Conservation (phyloP, 371 early-diverging fungal genomes). For the Mortierella sp. region DNA sequence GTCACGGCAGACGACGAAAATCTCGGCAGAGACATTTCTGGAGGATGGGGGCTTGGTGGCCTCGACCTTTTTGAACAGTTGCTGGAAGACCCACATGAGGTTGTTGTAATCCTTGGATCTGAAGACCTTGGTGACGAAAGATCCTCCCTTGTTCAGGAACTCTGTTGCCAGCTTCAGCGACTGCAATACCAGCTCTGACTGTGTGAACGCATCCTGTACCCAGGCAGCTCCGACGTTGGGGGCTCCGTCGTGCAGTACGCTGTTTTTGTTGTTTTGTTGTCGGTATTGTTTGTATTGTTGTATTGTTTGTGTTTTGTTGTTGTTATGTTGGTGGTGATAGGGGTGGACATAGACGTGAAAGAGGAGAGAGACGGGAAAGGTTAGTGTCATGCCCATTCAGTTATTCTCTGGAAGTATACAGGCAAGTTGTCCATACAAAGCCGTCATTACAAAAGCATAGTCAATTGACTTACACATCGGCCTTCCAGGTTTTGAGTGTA, state of each 20-base stretch:
- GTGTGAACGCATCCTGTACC: slow-evolving; percentile 99
- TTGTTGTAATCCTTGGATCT: slow-evolving; percentile 99
- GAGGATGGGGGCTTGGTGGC: slow-evolving; percentile 99
- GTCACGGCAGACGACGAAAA: slow-evolving; percentile 98
- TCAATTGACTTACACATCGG: slow-evolving; percentile 89
- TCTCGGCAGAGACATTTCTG: slow-evolving; percentile 99
- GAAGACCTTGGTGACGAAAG: slow-evolving; percentile 99
- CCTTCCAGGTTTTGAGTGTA: slow-evolving; percentile 98
- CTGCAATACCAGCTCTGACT: slow-evolving; percentile 97
- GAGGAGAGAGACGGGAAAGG: neutral
- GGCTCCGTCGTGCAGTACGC: slow-evolving; percentile 99
- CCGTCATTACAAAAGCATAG: neutral
- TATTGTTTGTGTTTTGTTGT: neutral
- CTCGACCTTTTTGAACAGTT: slow-evolving; percentile 98
- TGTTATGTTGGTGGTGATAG: no score
- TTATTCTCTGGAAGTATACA: neutral
- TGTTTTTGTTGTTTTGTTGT: slow-evolving; percentile 29
- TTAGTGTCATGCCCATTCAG: neutral
- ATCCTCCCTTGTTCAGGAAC: slow-evolving; percentile 93
- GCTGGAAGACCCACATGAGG: slow-evolving; percentile 98
- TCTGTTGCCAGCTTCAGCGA: slow-evolving; percentile 97
- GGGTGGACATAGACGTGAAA: neutral
- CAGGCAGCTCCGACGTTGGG: slow-evolving; percentile 99
- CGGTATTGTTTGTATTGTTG: neutral
- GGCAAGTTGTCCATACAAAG: no score